Evolutionary conservation across 345 rosid species (phyloP).

Genomic region (Raphanus sativus): DNA sequence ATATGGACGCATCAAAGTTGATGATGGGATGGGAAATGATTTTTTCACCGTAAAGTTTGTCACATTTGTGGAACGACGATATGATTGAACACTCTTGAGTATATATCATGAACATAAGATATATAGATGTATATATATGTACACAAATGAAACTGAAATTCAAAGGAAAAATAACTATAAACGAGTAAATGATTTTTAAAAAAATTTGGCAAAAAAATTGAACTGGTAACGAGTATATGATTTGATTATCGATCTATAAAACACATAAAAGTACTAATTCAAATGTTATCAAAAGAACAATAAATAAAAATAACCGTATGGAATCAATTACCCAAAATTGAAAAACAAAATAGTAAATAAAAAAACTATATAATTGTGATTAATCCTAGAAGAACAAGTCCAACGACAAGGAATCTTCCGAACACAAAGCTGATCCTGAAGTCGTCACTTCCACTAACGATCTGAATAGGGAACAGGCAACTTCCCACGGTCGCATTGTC

Average conservation of each 20-base stretch:
- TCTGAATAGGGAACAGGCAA: conserved; percentile 67
- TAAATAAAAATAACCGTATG: neutral
- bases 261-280: conserved; percentile 15
- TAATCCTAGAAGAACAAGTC: conserved; percentile 36
- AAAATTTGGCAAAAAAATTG: no score
- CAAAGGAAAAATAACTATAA: neutral
- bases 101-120: neutral
- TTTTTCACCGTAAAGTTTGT: neutral
- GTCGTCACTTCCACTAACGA: conserved; percentile 42
- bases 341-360: neutral
- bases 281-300: conserved; percentile 16
- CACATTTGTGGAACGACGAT: neutral
- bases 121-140: neutral
- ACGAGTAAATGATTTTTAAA: neutral
- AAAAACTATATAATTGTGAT: conserved; percentile 13
- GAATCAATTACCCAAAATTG: neutral
- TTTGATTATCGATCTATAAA: conserved; percentile 2
- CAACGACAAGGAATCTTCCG: conserved; percentile 17
- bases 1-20: neutral
- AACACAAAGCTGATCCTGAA: conserved; percentile 26
- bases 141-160: neutral
- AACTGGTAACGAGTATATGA: neutral
- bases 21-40: neutral
- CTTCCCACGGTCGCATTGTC: conserved; percentile 44
- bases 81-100: neutral